phyloP scores from a whole-genome alignment of 2,329 filamentous ascomycete genomes.

The Diaporthe nobilis region DNA sequence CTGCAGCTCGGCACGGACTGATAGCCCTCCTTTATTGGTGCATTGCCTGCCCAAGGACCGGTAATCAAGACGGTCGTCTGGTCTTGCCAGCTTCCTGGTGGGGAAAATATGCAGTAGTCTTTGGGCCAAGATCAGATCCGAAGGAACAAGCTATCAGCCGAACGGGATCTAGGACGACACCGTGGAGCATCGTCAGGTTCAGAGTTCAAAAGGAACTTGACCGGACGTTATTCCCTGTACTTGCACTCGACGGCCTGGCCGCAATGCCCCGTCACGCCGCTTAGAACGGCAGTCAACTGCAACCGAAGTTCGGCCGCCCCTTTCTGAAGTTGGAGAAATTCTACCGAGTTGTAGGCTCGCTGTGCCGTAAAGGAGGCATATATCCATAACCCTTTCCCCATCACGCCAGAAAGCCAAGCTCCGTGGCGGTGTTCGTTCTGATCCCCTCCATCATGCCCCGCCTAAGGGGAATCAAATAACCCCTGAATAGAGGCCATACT shows the following conservation, averaged over 20 bases:
- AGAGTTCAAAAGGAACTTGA: not conserved
- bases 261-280: too few relatives aligned
- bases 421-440: too few relatives aligned
- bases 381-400: too few relatives aligned
- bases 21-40: not conserved
- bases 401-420: too few relatives aligned
- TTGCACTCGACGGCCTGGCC: not conserved
- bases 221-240: not conserved
- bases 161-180: not conserved
- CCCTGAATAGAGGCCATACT: too few relatives aligned
- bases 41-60: not conserved
- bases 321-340: not conserved
- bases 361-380: too few relatives aligned
- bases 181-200: not conserved
- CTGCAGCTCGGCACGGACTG: not conserved
- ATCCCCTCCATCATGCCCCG: too few relatives aligned
- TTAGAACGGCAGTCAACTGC: not conserved
- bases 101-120: slow-evolving; percentile 15
- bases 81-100: not conserved
- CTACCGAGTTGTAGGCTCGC: not conserved
- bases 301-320: not conserved
- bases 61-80: not conserved
- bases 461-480: too few relatives aligned
- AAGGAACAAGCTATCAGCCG: slow-evolving; percentile 5
- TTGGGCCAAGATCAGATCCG: not conserved